Evolutionary conservation across 257 asterid genomes (phyloP), one percentile per base, ranked within the genome.

Genomic region (Plectranthus barbatus): DNA sequence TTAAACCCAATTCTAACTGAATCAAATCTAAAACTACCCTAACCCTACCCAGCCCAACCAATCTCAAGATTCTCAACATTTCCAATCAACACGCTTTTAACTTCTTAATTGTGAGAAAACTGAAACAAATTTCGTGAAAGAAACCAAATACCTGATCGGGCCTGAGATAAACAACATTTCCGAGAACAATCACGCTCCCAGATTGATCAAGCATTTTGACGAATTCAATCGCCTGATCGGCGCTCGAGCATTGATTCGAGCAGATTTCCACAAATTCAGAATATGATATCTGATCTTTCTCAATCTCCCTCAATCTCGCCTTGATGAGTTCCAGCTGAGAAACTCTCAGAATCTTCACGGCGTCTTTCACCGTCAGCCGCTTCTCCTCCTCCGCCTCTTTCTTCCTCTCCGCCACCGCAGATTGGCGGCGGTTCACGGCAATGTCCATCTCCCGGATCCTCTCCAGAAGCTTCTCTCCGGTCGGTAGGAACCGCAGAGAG

Each of bases 131-230:
- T 40, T 19, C 11, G 47, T 21, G 9, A 15, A 6, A 5, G 13
- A 57, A 33, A 62, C 91, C 77, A 69, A 90, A n/a, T n/a, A 26
- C 97, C 96, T 85, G 80, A 33, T 84, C 84, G 12, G 96, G 96
- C 66, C 75, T 70, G 81, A 90, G 86, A 65, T 80, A 81, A 11
- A 87, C 95, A 48, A 57, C 62, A 54, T 85, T 81, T 18, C 97
- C 97, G 18, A 90, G 68, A 15, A 90, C 89, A 65, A 87, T 72
- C 10, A 90, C 95, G 18, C 67, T 74, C 50, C 95, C 97, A 0
- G 96, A 90, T 74, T 82, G 80, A 67, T 90, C 97, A 0, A 90
- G 89, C 78, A 78, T 64, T 60, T 79, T 77, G 0, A 91, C 97
- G 12, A 85, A 66, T 69, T 83, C 85, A 47, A 69, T 41, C 37